Conservation (phyloP, 73 alveolate species). For the Tetrahymena malaccensis region DNA sequence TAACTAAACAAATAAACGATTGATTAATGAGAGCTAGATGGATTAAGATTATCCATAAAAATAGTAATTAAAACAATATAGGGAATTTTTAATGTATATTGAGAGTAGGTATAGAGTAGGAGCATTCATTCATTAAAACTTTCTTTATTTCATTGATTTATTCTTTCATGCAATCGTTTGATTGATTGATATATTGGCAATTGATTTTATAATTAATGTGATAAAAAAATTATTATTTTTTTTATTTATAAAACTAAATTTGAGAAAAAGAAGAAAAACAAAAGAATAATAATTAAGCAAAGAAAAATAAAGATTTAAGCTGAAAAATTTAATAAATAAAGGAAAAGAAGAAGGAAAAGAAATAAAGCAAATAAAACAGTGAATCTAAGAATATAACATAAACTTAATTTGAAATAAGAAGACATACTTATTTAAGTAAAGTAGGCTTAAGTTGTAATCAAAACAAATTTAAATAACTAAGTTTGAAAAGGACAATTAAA, state of each 20-base stretch:
- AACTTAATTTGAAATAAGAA: not conserved
- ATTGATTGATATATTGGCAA: not conserved
- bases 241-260: not conserved
- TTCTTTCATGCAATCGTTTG: no score
- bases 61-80: no score
- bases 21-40: not conserved
- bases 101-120: not conserved
- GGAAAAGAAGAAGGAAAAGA: not conserved
- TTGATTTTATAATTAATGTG: not conserved
- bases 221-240: not conserved
- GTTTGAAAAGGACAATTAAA: not conserved
- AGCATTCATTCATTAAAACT: not conserved
- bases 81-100: not conserved
- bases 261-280: not conserved
- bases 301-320: not conserved
- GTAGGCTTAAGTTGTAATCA: not conserved
- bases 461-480: not conserved
- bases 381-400: not conserved
- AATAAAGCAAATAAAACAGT: not conserved
- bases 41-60: not conserved
- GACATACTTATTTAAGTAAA: not conserved
- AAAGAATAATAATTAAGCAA: not conserved
- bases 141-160: no score
- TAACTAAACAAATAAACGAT: not conserved
- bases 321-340: not conserved